Conservation (phyloP, 2,329 filamentous ascomycete genomes). For the Elsinoe ampelina region DNA sequence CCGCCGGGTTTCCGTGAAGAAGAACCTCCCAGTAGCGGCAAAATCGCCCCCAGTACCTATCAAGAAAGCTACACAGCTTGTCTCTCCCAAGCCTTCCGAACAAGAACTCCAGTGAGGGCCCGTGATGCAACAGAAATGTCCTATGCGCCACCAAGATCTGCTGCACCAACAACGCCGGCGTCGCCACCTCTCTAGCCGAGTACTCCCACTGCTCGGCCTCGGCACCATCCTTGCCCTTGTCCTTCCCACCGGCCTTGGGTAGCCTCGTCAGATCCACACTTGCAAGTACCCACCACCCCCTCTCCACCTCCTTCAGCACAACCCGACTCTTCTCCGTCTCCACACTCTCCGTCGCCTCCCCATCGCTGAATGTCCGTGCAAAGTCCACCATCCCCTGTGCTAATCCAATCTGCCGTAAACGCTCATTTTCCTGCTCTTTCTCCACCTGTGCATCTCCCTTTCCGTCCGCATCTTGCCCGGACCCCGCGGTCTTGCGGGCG, state of each 20-base stretch:
- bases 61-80: conserved; percentile 63
- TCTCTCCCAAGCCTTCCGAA: conserved; percentile 55
- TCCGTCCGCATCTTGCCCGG: conserved; percentile 14
- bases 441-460: conserved; percentile 30
- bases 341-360: conserved; percentile 67
- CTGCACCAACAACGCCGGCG: conserved; percentile 63
- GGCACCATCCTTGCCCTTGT: conserved; percentile 20
- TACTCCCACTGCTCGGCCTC: conserved; percentile 49
- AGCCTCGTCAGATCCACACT: conserved; percentile 74
- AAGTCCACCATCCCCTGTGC: conserved; percentile 96
- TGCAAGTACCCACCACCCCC: conserved; percentile 90
- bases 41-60: conserved; percentile 72
- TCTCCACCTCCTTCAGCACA: conserved; percentile 76
- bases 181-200: conserved; percentile 82
- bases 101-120: conserved; percentile 60
- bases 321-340: conserved; percentile 86
- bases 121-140: conserved; percentile 82
- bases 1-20: conserved; percentile 77
- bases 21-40: conserved; percentile 71
- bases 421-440: conserved; percentile 67
- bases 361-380: conserved; percentile 73
- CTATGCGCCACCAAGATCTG: conserved; percentile 77
- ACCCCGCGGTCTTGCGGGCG: conserved; percentile 18
- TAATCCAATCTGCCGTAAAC: conserved; percentile 82
- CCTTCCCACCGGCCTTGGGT: conserved; percentile 38